Evolutionary conservation across 148 eudicot genomes (phyloP), one percentile per base, ranked within the genome.

Genomic region (Euryodendron excelsum): DNA sequence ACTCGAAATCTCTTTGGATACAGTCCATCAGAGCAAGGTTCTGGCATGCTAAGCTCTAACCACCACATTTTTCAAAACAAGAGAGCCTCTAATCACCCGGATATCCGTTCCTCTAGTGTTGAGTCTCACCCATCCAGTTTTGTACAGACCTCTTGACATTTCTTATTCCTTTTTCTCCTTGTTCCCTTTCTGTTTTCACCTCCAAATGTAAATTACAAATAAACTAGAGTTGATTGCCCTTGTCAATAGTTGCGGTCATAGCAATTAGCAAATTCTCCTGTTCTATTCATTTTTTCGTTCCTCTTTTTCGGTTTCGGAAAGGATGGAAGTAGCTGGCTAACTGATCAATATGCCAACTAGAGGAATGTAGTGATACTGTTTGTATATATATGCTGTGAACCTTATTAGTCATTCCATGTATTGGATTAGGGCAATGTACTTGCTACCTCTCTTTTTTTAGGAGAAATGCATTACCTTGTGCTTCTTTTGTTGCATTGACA

Each of bases 181-280:
- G 0, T 59, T 39, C 28, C 48, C 15, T 39, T 34, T 36, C 31
- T 36, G 75, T 53, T 34, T 64, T 48, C 28, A 8, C 33, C 25
- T 37, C 50, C 61, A 23, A 80, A 71, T 84, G 86, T 80, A 73
- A 47, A 80, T 84, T n/a, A n/a, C n/a, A 77, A 2, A 0, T 31
- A 50, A 72, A 53, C 11, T 34, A 36, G 73, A 21, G 72, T 31
- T 36, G 30, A 63, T 78, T 28, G 17, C 25, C 73, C 17, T 45
- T 36, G 25, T 67, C 66, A 21, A 37, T 73, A 36, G 36, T 39
- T 60, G 65, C 21, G 39, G 55, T 52, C 39, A 11, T 52, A 63
- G 81, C 23, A 14, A 36, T 48, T 20, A 0, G 65, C 8, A n/a
- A 73, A 37, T 72, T 53, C 37, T 63, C 30, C 21, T 33, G 36